Evolutionary conservation across 1,284 basidiomycete species (phyloP), one percentile per base, ranked within the genome.

Genomic region (Ceratobasidium sp.): DNA sequence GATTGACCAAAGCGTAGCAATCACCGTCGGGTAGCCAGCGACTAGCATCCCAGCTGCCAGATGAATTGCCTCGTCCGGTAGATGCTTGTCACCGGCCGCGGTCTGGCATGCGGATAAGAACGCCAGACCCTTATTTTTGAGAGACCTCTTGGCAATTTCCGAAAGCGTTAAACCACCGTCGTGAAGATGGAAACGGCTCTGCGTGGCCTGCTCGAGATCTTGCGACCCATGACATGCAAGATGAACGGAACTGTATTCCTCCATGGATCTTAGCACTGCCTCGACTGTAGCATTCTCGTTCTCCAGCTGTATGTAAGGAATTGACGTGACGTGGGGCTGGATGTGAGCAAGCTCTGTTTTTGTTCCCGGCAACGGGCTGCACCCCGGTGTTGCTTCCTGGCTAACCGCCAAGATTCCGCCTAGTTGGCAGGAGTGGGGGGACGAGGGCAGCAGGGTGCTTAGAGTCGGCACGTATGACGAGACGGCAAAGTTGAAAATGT

Each of bases 391-490:
- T 11, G 24, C 63, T 15, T 27, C 50, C n/a, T 67, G 50, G 29
- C 65, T 29, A 5, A 67, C 65, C 14, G 51, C 51, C 17, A 67
- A 15, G 9, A 67, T 27, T 4, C 65, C 50, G 41, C 29, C 17
- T 24, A 62, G 45, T 15, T 62, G 9, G 8, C 1, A 6, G 19
- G 65, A 22, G 14, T 15, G 29, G 9, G 54, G n/a, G 5, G 17
- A 19, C 17, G 24, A 29, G 27, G 19, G 27, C 3, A 71, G 41
- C 17, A 75, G 54, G 14, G 54, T 45, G 31, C 48, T 48, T 2
- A 75, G 27, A 8, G 36, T 69, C 2, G 74, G 74, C 11, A 56
- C 60, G 33, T 75, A 75, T 4, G 74, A 75, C 1, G 74, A 71
- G 7, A 69, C 33, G 5, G 48, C 65, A 50, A n/a, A 67, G 8